Evolutionary conservation across 768 basidiomycete genomes (phyloP), one percentile per base, ranked within the genome.

Genomic region (Mycena galopus): DNA sequence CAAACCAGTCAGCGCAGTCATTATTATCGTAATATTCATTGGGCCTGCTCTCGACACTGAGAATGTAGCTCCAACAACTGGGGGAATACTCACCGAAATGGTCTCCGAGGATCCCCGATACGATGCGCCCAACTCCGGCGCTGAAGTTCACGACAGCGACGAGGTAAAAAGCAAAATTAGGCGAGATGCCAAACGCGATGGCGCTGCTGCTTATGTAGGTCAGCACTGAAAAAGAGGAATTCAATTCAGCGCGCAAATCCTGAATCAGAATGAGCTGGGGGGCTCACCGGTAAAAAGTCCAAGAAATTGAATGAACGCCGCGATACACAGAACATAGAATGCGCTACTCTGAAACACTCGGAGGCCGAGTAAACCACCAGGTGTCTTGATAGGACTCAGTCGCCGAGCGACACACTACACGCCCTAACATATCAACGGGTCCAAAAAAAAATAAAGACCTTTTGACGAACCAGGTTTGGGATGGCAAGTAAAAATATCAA

Each of bases 91-190:
- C 25, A 84, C 87, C 87, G 10, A 84, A 9, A 23, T 77, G 76
- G 75, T 88, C 88, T 1, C 83, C 84, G 4, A 86, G 60, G 23
- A 85, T 27, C 30, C 87, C 88, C 0, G 79, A 78, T 0, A 72
- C n/a, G 9, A 89, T 63, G 2, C 89, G 86, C 0, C 89, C 88
- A 8, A 88, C 72, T 2, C 82, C 80, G 4, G 86, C 85, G 10
- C 83, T 79, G 0, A 82, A 85, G 68, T 90, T 90, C 0, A 85
- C 81, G 57, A 89, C 83, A 4, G 88, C 81, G 27, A 73, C 74
- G 14, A 86, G 77, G 72, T 88, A 89, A 73, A 85, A 83, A 3
- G 83, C 75, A 63, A 87, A 82, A 67, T 81, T 65, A 0, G 55
- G 56, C 4, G 65, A 67, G 7, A 73, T 67, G 0, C 72, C 72